phyloP scores from a whole-genome alignment of 257 asterid genomes.

The Solanum clarkiae region DNA sequence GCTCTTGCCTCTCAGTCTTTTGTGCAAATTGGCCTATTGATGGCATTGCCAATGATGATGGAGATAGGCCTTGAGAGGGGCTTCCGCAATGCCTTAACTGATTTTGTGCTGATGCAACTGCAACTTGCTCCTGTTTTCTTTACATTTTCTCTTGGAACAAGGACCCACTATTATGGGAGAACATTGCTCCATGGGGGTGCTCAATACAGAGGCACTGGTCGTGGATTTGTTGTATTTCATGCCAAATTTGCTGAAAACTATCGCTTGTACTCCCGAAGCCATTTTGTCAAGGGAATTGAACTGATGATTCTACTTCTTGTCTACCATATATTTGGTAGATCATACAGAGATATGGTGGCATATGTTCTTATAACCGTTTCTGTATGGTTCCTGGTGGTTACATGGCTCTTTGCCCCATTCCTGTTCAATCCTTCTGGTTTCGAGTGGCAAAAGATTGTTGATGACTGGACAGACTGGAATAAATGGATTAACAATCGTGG shows the following conservation, averaged over 20 bases:
- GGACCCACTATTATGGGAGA: conserved; percentile 82
- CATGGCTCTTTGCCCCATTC: conserved; percentile 96
- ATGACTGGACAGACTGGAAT: conserved; percentile 91
- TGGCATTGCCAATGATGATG: conserved; percentile 99
- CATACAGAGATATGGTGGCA: conserved; percentile 51
- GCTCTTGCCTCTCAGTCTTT: conserved; percentile 96
- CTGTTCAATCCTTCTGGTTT: conserved; percentile 92
- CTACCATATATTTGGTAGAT: conserved; percentile 71
- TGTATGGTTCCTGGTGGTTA: conserved; percentile 76
- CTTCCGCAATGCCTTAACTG: conserved; percentile 75
- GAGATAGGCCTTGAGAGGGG: conserved; percentile 94
- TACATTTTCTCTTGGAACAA: conserved; percentile 86
- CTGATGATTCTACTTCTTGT: conserved; percentile 83
- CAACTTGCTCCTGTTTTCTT: conserved; percentile 92
- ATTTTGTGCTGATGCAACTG: conserved; percentile 82
- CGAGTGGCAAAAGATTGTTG: conserved; percentile 91
- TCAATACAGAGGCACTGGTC: conserved; percentile 79
- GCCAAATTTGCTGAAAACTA: conserved; percentile 91
- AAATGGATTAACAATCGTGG: conserved; percentile 88
- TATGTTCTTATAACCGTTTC: conserved; percentile 74
- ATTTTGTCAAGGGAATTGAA: conserved; percentile 83
- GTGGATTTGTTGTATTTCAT: conserved; percentile 91
- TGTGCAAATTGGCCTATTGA: conserved; percentile 77
- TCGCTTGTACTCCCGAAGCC: conserved; percentile 75
- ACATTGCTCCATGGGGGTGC: conserved; percentile 97